phyloP scores from a whole-genome alignment of 176 grass and related monocot genomes.

The Oropetium thomaeum region DNA sequence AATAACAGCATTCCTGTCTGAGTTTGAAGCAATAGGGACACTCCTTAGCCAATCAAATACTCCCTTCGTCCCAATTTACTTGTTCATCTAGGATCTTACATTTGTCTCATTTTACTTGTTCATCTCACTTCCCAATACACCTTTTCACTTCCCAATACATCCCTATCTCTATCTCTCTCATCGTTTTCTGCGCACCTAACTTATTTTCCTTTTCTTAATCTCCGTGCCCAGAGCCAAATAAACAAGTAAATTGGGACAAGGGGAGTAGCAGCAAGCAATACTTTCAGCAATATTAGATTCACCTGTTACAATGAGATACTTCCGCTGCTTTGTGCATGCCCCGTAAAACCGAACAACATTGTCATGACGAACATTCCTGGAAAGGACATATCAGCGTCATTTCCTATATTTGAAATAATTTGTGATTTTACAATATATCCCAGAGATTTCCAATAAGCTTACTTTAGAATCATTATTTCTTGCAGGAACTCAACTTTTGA shows the following conservation, averaged over 20 bases:
- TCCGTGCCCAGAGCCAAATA: too few species aligned
- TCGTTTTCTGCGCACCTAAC: too few species aligned
- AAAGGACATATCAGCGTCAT: constrained; percentile 23
- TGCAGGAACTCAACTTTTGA: constrained; percentile 81
- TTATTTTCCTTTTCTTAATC: too few species aligned
- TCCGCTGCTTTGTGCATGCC: constrained; percentile 67
- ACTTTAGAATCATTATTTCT: constrained; percentile 94
- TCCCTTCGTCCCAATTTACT: too few species aligned
- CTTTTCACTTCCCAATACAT: too few species aligned
- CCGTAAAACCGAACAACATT: constrained; percentile 80
- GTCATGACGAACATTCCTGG: constrained; percentile 80
- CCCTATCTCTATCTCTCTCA: too few species aligned
- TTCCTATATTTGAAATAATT: constrained; percentile 25
- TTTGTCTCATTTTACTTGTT: too few species aligned
- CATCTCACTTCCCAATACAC: too few species aligned
- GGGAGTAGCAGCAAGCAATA: constrained; percentile 4
- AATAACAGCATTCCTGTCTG: neutral
- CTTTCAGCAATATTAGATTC: constrained; percentile 14
- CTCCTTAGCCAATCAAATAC: neutral
- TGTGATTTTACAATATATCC: neutral
- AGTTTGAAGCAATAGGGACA: constrained; percentile 14
- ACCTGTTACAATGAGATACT: constrained; percentile 96
- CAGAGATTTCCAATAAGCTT: constrained; percentile 28
- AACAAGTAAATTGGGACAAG: too few species aligned
- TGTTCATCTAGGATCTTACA: too few species aligned